A percentile compares a stretch with the other conserved stretches of the same genome.
Evolutionary conservation across 164 flowering plant genomes (phyloP).

Genomic region (Vitis vinifera): ASM3070453v1 NC_081812.1:14513501-14514000

Average conservation of each 20-base stretch:
- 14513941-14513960: not conserved
- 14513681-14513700: not conserved
- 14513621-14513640: too few species aligned
- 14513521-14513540: too few species aligned
- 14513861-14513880: not conserved
- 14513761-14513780: not conserved
- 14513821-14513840: not conserved
- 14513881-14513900: not conserved
- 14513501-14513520: too few species aligned
- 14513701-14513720: not conserved
- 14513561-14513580: too few species aligned
- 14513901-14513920: not conserved
- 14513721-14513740: not conserved
- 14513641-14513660: too few species aligned
- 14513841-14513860: not conserved
- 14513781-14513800: not conserved
- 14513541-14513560: too few species aligned
- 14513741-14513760: not conserved
- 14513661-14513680: too few species aligned
- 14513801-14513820: conserved; percentile 1
- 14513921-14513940: not conserved
- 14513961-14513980: conserved; percentile 16
- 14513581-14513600: too few species aligned
- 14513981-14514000: conserved; percentile 25
- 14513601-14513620: too few species aligned